Evolutionary conservation across 2,329 filamentous ascomycete species (phyloP).

Genomic region (Aspergillus fumigatiaffinis): DNA sequence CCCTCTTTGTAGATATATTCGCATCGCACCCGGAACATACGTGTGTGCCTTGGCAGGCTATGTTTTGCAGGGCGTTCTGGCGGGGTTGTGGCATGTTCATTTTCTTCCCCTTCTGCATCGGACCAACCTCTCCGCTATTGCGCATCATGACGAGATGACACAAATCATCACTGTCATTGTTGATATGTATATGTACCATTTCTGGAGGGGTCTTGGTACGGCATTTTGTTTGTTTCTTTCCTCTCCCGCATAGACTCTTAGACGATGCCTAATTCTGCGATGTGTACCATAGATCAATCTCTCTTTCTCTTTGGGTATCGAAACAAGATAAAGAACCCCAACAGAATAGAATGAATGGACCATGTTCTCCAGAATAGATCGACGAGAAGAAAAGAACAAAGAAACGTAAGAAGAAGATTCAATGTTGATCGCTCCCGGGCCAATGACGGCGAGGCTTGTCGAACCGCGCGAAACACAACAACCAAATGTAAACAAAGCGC

Average conservation of each 20-base stretch:
- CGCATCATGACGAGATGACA: background rate
- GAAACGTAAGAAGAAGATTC: background rate
- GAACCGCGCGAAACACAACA: background rate
- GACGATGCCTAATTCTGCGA: slow-evolving; percentile 2
- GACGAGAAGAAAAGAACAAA: slow-evolving; percentile 1
- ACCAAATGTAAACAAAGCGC: slow-evolving; percentile 21
- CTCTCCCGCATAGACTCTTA: slow-evolving; percentile 7
- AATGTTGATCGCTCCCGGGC: background rate
- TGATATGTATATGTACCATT: slow-evolving; percentile 4
- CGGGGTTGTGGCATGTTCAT: slow-evolving; percentile 9
- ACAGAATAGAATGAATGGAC: background rate
- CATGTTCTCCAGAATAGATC: background rate
- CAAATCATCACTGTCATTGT: slow-evolving; percentile 1
- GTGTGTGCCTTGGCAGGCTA: slow-evolving; percentile 15
- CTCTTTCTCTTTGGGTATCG: background rate
- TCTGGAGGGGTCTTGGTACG: slow-evolving; percentile 4
- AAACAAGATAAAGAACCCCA: background rate
- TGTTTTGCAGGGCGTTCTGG: slow-evolving; percentile 19
- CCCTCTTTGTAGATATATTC: slow-evolving; percentile 7
- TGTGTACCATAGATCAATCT: background rate
- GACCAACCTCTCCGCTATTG: background rate
- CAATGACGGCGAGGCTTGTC: background rate
- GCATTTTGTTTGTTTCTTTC: background rate
- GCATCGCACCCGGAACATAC: slow-evolving; percentile 3
- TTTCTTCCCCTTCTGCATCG: background rate